A percentile compares a stretch with the other conserved stretches of the same genome.
phyloP scores from a whole-genome alignment of 305 asterid genomes.

The Fraxinus latifolia region DNA sequence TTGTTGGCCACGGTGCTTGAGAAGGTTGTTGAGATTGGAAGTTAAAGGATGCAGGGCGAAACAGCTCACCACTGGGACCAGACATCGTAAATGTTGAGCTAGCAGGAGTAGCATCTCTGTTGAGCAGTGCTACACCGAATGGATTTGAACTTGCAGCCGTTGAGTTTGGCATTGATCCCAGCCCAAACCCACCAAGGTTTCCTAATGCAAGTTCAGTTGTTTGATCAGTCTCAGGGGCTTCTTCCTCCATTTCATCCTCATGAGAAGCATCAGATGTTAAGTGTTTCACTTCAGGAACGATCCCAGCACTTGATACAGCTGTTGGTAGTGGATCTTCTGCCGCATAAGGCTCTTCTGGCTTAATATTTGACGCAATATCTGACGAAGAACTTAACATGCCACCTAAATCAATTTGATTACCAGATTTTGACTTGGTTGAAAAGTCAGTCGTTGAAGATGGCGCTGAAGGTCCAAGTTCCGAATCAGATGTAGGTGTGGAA shows the following conservation, averaged over 20 bases:
- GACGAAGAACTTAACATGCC: slow-evolving; percentile 32
- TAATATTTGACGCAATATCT: slow-evolving; percentile 32
- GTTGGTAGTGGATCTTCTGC: slow-evolving; percentile 29
- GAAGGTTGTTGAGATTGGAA: slow-evolving; percentile 57
- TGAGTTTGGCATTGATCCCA: slow-evolving; percentile 51
- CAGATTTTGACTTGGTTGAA: slow-evolving; percentile 34
- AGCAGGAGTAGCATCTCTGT: slow-evolving; percentile 36
- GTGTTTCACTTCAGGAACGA: slow-evolving; percentile 32
- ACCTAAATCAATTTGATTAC: slow-evolving; percentile 34
- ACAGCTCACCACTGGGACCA: slow-evolving; percentile 59
- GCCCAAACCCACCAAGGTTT: slow-evolving; percentile 68
- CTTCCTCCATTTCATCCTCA: slow-evolving; percentile 99
- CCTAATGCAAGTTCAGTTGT: slow-evolving; percentile 48
- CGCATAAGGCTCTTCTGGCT: slow-evolving; percentile 33
- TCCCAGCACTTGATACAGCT: slow-evolving; percentile 40
- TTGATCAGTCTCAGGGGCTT: slow-evolving; percentile 75
- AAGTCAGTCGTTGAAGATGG: slow-evolving; percentile 32
- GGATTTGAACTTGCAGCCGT: slow-evolving; percentile 56
- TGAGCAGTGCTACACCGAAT: slow-evolving; percentile 50
- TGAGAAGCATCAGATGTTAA: slow-evolving; percentile 41
- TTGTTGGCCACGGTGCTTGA: slow-evolving; percentile 42
- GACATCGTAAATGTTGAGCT: slow-evolving; percentile 44
- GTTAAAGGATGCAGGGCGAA: slow-evolving; percentile 86
- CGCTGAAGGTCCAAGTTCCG: slow-evolving; percentile 29
- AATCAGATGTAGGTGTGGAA: slow-evolving; percentile 29